Percentiles rank a stretch among this genome's conserved stretches.
Conservation (phyloP, 306 rosid species). For the Prunus kanzakura region DNA sequence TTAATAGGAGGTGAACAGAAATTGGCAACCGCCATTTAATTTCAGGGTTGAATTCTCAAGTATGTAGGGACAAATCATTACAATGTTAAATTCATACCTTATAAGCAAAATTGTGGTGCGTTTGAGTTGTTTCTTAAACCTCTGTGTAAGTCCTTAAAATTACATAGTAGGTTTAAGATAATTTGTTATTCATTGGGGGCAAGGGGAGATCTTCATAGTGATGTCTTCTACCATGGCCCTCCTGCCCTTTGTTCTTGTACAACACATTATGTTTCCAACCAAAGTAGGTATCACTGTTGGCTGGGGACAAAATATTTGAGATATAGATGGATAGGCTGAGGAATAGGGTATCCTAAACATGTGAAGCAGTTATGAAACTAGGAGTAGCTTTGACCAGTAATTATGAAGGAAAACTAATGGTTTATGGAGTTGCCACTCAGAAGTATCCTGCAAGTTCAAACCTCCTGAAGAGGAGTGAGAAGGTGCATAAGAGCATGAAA, state of each 20-base stretch:
- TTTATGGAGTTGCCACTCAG: neutral
- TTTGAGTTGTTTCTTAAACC: neutral
- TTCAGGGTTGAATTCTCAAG: neutral
- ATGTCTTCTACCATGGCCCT: neutral
- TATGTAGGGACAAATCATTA: neutral
- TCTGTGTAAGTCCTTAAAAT: neutral
- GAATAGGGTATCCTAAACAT: neutral
- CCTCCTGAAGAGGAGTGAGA: neutral
- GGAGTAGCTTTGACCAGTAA: neutral
- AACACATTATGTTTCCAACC: neutral
- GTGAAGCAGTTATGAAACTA: neutral
- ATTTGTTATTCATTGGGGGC: neutral
- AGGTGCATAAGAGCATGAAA: neutral
- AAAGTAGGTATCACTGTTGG: neutral
- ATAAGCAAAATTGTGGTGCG: neutral
- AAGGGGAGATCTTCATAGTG: neutral
- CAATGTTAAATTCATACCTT: neutral
- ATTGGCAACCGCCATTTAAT: neutral
- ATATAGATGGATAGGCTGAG: neutral
- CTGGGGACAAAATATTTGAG: neutral
- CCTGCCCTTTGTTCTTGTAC: neutral
- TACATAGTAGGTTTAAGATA: neutral
- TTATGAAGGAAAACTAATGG: neutral
- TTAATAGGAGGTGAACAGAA: neutral
- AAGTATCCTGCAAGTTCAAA: slow-evolving; percentile 4